Conservation (phyloP, 2,329 filamentous ascomycete genomes). For the Fusarium abutilonis region DNA sequence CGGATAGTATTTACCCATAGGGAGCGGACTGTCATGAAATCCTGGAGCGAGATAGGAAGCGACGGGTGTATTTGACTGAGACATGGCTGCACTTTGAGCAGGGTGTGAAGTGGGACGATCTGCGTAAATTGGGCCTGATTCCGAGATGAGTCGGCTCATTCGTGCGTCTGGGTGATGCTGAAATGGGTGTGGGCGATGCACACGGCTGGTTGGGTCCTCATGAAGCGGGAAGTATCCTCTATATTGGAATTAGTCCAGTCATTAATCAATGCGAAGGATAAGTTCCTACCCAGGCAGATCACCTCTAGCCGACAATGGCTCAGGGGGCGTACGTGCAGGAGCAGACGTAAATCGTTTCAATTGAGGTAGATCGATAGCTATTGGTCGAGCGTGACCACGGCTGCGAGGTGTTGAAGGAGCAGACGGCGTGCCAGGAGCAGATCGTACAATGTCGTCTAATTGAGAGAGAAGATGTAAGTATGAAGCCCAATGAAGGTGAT, state of each 20-base stretch:
- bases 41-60: constrained; percentile 63
- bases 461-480: constrained; percentile 20
- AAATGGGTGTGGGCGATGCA: constrained; percentile 64
- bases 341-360: constrained; percentile 54
- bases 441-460: constrained; percentile 35
- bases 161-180: constrained; percentile 52
- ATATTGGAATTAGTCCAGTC: constrained; percentile 12
- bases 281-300: constrained; percentile 65
- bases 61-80: constrained; percentile 55
- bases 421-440: constrained; percentile 31
- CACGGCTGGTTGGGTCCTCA: constrained; percentile 61
- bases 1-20: constrained; percentile 71
- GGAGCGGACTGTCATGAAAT: constrained; percentile 58
- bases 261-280: not conserved
- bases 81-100: constrained; percentile 30
- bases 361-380: constrained; percentile 62
- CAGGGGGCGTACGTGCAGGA: constrained; percentile 56
- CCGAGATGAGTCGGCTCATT: constrained; percentile 51
- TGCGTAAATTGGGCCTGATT: constrained; percentile 44
- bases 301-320: constrained; percentile 66
- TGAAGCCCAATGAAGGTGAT: not conserved
- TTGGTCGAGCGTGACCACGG: constrained; percentile 56
- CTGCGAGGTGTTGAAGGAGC: constrained; percentile 38
- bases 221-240: constrained; percentile 71
- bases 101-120: constrained; percentile 46